Base-by-base conservation (phyloP, 805 yeast genomes). In the Candida silvicultrix region DNA sequence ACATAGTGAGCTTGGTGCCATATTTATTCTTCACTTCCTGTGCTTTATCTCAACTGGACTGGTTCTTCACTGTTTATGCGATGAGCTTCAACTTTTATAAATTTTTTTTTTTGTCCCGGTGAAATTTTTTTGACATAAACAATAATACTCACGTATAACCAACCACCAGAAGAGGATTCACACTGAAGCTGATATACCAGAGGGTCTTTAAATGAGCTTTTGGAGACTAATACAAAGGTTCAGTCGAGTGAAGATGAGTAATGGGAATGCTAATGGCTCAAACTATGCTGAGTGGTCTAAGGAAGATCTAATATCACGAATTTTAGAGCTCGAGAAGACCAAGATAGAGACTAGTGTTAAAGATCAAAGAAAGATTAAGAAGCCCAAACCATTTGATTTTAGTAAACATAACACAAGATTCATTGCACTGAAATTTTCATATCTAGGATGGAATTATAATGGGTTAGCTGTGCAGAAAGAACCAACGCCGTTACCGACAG, bases 391-490 rank as follows among this genome's bases (percentile, higher is more conserved):
- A 20, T 80, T 89, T 60, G 92, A 87, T 55, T 85, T 85, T 53
- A 67, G 79, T 15, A 81, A 79, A 50, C 78, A 77, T 56, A 52
- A 69, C 11, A 78, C 80, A 1, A 70, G 99, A 46, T 78, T 78
- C 49, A 75, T 94, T 14, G 98, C 96, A 0, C 58, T 94, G 28
- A 70, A 78, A 50, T 94, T 94, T 66, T 85, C 96, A 0, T 94
- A 94, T 62, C 59, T 87, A 42, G 99, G 99, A 1, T 92, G 97
- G 97, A 78, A 85, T 58, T 94, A 94, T 64, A 89, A 84, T 59
- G 99, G 99, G 0, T 69, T 94, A 21, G 96, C 95, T 0, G 68
- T 78, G 41, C 98, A 94, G 64, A 75, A 74, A 49, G 89, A 81
- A 25, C 77, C 77, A 3, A 85, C 94, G 0, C 84, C 83, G 1